Percentiles rank a stretch among this genome's conserved stretches.
Evolutionary conservation across 768 basidiomycete species (phyloP).

Genomic region (Podaxis sp.): DNA sequence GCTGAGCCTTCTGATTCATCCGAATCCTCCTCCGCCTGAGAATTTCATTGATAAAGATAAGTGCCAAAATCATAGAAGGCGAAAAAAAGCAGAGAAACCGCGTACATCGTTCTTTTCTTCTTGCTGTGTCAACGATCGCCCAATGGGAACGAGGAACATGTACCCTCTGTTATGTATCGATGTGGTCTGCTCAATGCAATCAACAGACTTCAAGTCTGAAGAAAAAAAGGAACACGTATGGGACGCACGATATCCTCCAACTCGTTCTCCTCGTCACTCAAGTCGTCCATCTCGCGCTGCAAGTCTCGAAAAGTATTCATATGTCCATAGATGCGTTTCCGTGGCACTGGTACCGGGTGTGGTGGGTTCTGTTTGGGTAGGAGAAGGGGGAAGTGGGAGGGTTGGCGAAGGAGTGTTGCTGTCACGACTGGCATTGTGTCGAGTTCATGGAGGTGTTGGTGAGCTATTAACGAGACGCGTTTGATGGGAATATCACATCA

Average conservation of each 20-base stretch:
- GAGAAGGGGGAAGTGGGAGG: constrained; percentile 60
- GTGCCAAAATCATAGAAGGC: not conserved
- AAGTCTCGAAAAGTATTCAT: constrained; percentile 67
- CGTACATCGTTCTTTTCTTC: constrained; percentile 84
- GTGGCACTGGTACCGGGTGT: constrained; percentile 58
- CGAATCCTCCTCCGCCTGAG: constrained; percentile 14
- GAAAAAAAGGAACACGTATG: not conserved
- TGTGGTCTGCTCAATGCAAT: constrained; percentile 40
- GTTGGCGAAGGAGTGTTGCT: constrained; percentile 72
- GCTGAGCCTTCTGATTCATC: constrained; percentile 49
- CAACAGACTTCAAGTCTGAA: constrained; percentile 10
- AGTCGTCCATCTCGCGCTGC: constrained; percentile 75
- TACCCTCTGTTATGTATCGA: constrained; percentile 66
- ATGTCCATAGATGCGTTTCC: constrained; percentile 50
- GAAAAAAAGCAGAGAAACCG: constrained; percentile 18
- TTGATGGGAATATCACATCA: not conserved
- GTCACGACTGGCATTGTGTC: constrained; percentile 47
- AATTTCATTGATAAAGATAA: not conserved
- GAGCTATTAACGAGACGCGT: not conserved
- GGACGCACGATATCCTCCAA: constrained; percentile 68
- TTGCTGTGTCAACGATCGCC: constrained; percentile 66
- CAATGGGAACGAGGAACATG: constrained; percentile 69
- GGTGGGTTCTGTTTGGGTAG: constrained; percentile 67
- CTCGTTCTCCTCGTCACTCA: constrained; percentile 83
- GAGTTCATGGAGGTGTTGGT: not conserved